A percentile compares a stretch with the other conserved stretches of the same genome.
phyloP scores from a whole-genome alignment of 208 protist species.

The Leptomonas pyrrhocoris region DNA sequence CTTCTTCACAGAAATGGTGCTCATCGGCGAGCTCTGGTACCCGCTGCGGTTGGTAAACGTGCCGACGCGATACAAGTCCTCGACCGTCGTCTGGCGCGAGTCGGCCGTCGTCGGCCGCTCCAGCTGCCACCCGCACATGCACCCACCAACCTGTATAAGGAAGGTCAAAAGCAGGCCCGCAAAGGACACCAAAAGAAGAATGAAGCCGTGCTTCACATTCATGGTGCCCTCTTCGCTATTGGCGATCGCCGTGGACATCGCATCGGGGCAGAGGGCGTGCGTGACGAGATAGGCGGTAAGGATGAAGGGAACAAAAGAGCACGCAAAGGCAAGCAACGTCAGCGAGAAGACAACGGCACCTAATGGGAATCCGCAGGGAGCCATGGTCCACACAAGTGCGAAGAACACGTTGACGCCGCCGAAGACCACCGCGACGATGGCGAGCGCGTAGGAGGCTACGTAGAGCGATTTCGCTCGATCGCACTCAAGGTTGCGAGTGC shows the following conservation, averaged over 20 bases:
- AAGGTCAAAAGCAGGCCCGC: constrained; percentile 1
- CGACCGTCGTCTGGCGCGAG: not conserved
- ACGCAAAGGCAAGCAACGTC: not conserved
- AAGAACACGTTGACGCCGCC: not conserved
- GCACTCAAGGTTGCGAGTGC: not conserved
- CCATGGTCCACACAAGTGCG: constrained; percentile 11
- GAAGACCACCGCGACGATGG: not conserved
- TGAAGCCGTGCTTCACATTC: not conserved
- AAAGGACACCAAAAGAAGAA: constrained; percentile 5
- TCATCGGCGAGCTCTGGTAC: too few relatives aligned
- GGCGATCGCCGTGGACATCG: constrained; percentile 4
- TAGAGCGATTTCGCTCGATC: not conserved
- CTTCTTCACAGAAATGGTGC: constrained; percentile 7
- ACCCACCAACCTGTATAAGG: not conserved
- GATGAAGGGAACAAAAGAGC: not conserved
- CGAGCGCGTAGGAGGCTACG: not conserved
- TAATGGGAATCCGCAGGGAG: constrained; percentile 5
- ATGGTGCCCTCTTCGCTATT: not conserved
- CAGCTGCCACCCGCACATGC: constrained; percentile 13
- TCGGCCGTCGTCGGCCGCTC: not conserved
- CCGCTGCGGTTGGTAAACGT: not conserved
- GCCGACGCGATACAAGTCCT: not conserved
- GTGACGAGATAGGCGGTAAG: not conserved
- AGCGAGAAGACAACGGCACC: not conserved
- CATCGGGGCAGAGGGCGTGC: not conserved